Conservation (phyloP, 2,329 filamentous ascomycete genomes). For the Penicillium sp. region DNA sequence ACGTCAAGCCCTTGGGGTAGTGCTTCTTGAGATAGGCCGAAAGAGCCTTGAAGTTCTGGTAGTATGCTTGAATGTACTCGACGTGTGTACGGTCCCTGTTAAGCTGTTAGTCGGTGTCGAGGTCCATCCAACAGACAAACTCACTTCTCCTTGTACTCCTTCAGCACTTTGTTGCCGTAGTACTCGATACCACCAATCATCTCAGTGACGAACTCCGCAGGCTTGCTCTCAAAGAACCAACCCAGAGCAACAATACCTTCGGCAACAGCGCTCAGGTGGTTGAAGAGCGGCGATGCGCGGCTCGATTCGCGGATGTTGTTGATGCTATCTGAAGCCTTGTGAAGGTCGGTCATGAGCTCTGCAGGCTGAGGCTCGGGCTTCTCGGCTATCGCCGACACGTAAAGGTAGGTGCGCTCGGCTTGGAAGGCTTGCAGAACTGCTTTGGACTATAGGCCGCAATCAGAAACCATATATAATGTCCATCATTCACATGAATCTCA, state of each 20-base stretch:
- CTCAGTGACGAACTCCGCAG: slow-evolving; percentile 79
- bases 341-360: slow-evolving; percentile 78
- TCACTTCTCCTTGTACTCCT: slow-evolving; percentile 78
- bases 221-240: slow-evolving; percentile 83
- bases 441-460: slow-evolving; percentile 43
- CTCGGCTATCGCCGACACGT: slow-evolving; percentile 84
- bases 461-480: neutral
- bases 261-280: slow-evolving; percentile 78
- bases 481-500: slow-evolving; percentile 36
- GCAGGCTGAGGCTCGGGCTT: slow-evolving; percentile 74
- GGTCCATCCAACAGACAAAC: slow-evolving; percentile 17
- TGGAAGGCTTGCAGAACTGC: slow-evolving; percentile 64
- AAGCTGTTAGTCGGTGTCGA: slow-evolving; percentile 16
- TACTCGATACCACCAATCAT: slow-evolving; percentile 80
- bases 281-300: slow-evolving; percentile 67
- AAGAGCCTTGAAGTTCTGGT: slow-evolving; percentile 80
- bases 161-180: slow-evolving; percentile 89
- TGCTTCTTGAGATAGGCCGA: slow-evolving; percentile 78
- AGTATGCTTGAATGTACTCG: slow-evolving; percentile 89
- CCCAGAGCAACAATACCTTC: slow-evolving; percentile 85
- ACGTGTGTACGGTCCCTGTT: slow-evolving; percentile 70
- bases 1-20: slow-evolving; percentile 71
- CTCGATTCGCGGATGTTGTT: slow-evolving; percentile 77
- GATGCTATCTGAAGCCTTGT: slow-evolving; percentile 72
- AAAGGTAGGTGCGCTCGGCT: slow-evolving; percentile 79